Base-by-base conservation (phyloP, 1,284 basidiomycete genomes). In the Austroboletus niveus region DNA sequence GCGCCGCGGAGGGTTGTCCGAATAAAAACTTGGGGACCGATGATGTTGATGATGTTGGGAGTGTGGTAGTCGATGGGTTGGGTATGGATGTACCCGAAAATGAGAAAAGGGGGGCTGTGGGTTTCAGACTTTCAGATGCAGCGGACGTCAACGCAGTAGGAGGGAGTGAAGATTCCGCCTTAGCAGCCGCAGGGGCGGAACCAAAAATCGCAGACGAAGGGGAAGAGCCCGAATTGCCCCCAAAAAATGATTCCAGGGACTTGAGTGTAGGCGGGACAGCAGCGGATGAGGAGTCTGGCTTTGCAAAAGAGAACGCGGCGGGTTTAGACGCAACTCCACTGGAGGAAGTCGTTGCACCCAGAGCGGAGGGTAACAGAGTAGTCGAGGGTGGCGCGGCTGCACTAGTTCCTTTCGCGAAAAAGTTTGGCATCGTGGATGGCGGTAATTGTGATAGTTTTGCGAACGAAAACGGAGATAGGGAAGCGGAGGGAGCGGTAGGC, bases 131-230 rank as follows among this genome's bases (percentile, higher is more conserved):
- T 31, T 60, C 59, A 9, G 53, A 8, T 15, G 51, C 20, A 29
- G 47, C n/a, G 14, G 51, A 20, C 14, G 51, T 43, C 17, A 56
- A 40, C 22, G 49, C 17, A 5, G 54, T 46, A 12, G 55, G 48
- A 45, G 46, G 43, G 49, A 44, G 44, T 22, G 30, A 45, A 35
- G 35, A 22, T 38, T 57, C 57, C 20, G 48, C 12, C 48, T 55
- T 66, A 3, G 48, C 8, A 34, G 17, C n/a, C 12, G 52, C 15
- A 35, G 57, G 41, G 8, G 49, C 42, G 34, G 51, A 39, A 36
- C 59, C 60, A 52, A 74, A 73, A 45, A 48, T 66, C 50, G 69
- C 66, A n/a, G 52, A 15, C 40, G 54, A 47, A 38, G 48, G 48
- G 30, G 45, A 55, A 17, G 44, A 44, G 40, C 34, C 29, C 12